A percentile compares a stretch with the other conserved stretches of the same genome.
phyloP scores from a whole-genome alignment of 2,329 filamentous ascomycete genomes.

The Apiospora arundinis region DNA sequence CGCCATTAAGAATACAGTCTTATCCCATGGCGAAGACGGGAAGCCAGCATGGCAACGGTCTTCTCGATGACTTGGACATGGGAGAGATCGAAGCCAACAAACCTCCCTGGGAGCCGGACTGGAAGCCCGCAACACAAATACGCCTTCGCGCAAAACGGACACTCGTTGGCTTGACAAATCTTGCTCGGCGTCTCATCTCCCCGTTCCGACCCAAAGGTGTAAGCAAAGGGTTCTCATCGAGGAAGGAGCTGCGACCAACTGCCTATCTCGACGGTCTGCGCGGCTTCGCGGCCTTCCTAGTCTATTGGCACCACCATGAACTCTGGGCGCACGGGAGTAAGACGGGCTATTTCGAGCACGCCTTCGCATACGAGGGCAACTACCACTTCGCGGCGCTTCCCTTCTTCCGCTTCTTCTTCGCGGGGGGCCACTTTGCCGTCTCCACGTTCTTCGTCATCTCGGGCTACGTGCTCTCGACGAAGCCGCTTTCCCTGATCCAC shows the following conservation, averaged over 20 bases:
- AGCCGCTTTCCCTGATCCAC: conserved; percentile 54
- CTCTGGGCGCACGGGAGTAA: conserved; percentile 59
- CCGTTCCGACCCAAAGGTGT: conserved; percentile 27
- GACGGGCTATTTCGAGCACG: conserved; percentile 55
- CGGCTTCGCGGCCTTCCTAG: conserved; percentile 70
- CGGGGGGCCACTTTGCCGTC: conserved; percentile 66
- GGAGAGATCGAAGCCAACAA: conserved; percentile 1
- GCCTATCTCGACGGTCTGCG: conserved; percentile 71
- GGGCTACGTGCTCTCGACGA: conserved; percentile 61
- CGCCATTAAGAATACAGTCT: not conserved
- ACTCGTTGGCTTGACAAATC: not conserved
- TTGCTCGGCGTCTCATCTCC: conserved; percentile 24
- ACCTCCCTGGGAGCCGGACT: conserved; percentile 23
- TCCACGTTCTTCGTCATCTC: conserved; percentile 64
- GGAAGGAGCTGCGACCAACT: conserved; percentile 50
- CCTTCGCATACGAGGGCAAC: conserved; percentile 56
- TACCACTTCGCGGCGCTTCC: conserved; percentile 61
- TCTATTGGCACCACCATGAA: conserved; percentile 68
- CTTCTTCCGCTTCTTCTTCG: conserved; percentile 64
- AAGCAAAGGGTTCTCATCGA: conserved; percentile 16
- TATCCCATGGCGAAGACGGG: not conserved
- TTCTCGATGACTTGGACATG: not conserved
- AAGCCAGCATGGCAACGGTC: not conserved
- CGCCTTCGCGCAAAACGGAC: conserved; percentile 18
- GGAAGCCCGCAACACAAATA: conserved; percentile 36